These are phyloP conservation scores for Spergularia marina DNA, from an alignment of 148 eudicot genomes.

Conservation along the genomic window DNA sequence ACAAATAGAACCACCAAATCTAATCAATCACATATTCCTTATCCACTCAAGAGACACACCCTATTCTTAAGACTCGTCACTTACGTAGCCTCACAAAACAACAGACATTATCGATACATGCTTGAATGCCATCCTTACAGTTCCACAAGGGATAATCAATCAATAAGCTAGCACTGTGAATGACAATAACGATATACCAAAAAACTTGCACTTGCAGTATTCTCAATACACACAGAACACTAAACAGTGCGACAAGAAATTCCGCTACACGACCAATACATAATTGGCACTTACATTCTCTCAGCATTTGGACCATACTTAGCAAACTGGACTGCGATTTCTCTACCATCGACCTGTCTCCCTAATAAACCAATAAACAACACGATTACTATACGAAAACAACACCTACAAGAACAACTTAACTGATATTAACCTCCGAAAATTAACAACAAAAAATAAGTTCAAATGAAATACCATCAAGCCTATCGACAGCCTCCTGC, in stretches of 20 bases:
- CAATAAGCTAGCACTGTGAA: neutral
- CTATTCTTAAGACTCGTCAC: no score
- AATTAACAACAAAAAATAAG: neutral
- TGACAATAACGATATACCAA: no score
- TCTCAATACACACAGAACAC: neutral
- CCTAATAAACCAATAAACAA: conserved; percentile 34
- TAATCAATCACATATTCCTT: neutral
- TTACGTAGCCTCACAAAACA: no score
- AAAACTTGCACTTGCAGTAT: neutral
- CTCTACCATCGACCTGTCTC: conserved; percentile 86
- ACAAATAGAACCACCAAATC: neutral
- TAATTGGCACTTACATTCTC: conserved; percentile 56
- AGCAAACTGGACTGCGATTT: conserved; percentile 87
- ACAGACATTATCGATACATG: neutral
- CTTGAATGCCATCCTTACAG: neutral
- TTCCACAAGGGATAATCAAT: neutral
- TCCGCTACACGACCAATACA: neutral
- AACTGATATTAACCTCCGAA: neutral
- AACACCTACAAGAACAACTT: neutral
- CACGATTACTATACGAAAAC: neutral
- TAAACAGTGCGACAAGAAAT: neutral
- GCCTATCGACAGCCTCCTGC: conserved; percentile 84
- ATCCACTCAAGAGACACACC: no score
- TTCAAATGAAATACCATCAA: conserved; percentile 49
- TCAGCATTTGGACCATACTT: conserved; percentile 94